phyloP scores from a whole-genome alignment of 176 grass and related monocot species.

The Triticum timopheevii region DNA sequence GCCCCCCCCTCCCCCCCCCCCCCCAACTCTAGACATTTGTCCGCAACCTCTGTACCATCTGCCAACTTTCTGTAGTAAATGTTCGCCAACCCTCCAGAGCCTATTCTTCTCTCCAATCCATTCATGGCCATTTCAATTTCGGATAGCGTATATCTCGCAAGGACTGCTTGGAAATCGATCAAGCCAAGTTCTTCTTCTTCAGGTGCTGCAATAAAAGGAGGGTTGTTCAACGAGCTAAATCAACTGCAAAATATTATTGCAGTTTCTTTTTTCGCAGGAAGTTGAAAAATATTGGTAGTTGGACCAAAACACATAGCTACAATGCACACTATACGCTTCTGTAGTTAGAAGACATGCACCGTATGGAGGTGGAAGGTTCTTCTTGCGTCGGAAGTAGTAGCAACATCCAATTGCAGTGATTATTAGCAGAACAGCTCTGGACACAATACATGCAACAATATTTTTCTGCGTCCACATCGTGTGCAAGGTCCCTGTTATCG shows the following conservation, averaged over 20 bases:
- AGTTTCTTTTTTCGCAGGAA: too few species aligned
- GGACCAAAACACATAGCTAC: neutral
- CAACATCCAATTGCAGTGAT: neutral
- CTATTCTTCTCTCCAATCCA: neutral
- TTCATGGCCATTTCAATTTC: neutral
- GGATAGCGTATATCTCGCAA: neutral
- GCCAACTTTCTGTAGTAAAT: neutral
- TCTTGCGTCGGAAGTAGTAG: neutral
- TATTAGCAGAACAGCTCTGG: neutral
- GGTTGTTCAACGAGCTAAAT: neutral
- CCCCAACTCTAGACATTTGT: neutral
- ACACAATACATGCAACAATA: neutral
- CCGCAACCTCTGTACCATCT: neutral
- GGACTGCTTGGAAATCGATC: neutral
- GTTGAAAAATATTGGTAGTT: neutral
- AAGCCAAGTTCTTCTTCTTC: neutral
- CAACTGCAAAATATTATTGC: neutral
- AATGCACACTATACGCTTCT: neutral
- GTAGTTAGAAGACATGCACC: neutral
- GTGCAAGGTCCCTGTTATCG: neutral
- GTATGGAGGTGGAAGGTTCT: neutral
- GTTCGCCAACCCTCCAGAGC: neutral
- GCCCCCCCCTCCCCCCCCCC: too few species aligned
- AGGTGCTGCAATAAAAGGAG: neutral
- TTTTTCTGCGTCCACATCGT: neutral